These are phyloP conservation scores for Chaetomium fimeti DNA, from an alignment of 495 filamentous ascomycete genomes.

Conservation along the genomic window DNA sequence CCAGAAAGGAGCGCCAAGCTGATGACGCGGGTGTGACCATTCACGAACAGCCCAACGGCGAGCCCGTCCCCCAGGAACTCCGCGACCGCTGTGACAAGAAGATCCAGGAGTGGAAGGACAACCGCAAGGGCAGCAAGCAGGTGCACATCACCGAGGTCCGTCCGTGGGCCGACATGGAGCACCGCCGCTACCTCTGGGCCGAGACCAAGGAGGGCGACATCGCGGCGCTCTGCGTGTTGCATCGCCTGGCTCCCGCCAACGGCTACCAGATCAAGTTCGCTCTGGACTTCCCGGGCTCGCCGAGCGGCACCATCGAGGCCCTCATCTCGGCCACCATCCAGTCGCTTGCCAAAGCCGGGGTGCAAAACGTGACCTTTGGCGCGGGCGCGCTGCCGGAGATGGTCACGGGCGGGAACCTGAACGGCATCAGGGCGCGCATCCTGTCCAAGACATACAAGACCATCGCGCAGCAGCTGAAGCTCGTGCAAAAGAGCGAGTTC, in stretches of 20 bases:
- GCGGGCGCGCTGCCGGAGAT: slow-evolving; percentile 68
- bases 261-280: slow-evolving; percentile 89
- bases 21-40: slow-evolving; percentile 76
- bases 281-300: slow-evolving; percentile 77
- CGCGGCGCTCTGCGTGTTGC: slow-evolving; percentile 69
- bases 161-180: slow-evolving; percentile 73
- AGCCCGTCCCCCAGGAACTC: slow-evolving; percentile 60
- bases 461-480: slow-evolving; percentile 71
- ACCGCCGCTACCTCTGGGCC: slow-evolving; percentile 81
- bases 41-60: slow-evolving; percentile 59
- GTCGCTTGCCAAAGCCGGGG: slow-evolving; percentile 59
- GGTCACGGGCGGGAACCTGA: slow-evolving; percentile 70
- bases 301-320: slow-evolving; percentile 75
- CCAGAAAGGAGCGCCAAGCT: slow-evolving; percentile 62
- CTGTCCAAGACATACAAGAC: slow-evolving; percentile 73
- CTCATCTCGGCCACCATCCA: slow-evolving; percentile 77
- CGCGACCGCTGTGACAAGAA: slow-evolving; percentile 64
- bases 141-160: slow-evolving; percentile 82
- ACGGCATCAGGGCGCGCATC: slow-evolving; percentile 69
- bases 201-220: slow-evolving; percentile 64
- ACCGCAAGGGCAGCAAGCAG: slow-evolving; percentile 71
- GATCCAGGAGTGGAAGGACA: slow-evolving; percentile 72
- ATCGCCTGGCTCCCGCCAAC: slow-evolving; percentile 68
- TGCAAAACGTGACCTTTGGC: slow-evolving; percentile 72
- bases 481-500: slow-evolving; percentile 82